Conservation (phyloP, 129 eudicot genomes). For the Tagetes patula region DNA sequence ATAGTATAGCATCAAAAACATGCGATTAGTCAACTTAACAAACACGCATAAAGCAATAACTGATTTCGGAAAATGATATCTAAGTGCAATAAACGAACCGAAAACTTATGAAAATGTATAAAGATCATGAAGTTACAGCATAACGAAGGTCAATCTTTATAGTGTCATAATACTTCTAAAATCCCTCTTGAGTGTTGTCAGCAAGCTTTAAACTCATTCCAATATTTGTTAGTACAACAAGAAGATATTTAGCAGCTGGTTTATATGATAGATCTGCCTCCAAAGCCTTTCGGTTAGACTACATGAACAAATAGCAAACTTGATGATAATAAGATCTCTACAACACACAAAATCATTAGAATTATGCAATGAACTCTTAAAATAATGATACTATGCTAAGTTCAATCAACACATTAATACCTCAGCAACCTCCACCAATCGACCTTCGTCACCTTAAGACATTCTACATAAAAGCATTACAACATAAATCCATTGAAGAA, state of each 20-base stretch:
- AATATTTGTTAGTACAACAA: constrained; percentile 85
- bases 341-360: background rate
- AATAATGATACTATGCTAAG: background rate
- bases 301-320: constrained; percentile 34
- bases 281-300: constrained; percentile 90
- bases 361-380: background rate
- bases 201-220: constrained; percentile 98
- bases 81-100: constrained; percentile 2
- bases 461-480: too few species aligned
- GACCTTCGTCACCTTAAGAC: constrained; percentile 98
- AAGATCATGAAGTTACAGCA: constrained; percentile 60
- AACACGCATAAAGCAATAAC: constrained; percentile 14
- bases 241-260: constrained; percentile 91
- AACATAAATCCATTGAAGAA: too few species aligned
- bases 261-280: constrained; percentile 76
- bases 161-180: constrained; percentile 93
- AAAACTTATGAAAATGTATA: background rate
- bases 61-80: constrained; percentile 8
- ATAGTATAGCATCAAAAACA: constrained; percentile 15
- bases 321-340: constrained; percentile 11
- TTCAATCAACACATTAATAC: constrained; percentile 43
- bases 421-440: constrained; percentile 95
- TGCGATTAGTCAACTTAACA: background rate
- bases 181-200: constrained; percentile 93
- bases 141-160: constrained; percentile 86